Evolutionary conservation across 2,329 filamentous ascomycete genomes (phyloP), one percentile per base, ranked within the genome.

Genomic region (Colletotrichum sp.): DNA sequence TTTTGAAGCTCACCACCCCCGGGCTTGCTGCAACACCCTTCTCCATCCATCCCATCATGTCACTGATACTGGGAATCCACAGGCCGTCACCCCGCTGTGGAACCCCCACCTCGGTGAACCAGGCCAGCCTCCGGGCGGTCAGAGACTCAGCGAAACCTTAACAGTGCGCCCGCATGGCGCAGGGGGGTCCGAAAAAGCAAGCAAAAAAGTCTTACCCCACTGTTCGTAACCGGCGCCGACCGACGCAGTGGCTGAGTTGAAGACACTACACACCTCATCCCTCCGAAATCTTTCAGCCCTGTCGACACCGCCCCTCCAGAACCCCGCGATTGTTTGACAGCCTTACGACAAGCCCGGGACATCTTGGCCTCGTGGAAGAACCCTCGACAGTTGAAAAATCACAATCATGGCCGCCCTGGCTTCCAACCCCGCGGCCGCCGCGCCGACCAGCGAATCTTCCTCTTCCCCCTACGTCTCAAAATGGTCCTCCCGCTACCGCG

Each of bases 401-500:
- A 18, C 70, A 68, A 79, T 16, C 78, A 87, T 86, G 84, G 80
- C 84, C 64, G 81, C 81, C 72, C 80, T 82, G 80, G 36, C 81
- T 80, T 76, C 74, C 80, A 70, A 71, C 77, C 32, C 66, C 76
- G 64, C 78, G 58, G 66, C 73, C 67, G 74, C 74, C 18, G 38
- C 58, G 55, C 71, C 62, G 56, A 28, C 79, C 16, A 72, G 75
- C 75, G 78, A 79, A 16, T 78, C 78, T 48, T 71, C 78, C 34
- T 77, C 79, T 9, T 77, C 85, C 77, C 84, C 88, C 13, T 89
- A 88, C 77, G 85, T 88, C 78, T 91, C 89, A 62, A 89, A 90
- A 81, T 92, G 89, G 91, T 90, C 90, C 30, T 87, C 88, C 52
- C 85, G 91, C 80, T 93, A 92, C 84, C 89, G 90, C 83, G 91